Percentiles rank a stretch among this genome's conserved stretches.
phyloP scores from a whole-genome alignment of 2,329 filamentous ascomycete species.

The Juglanconis oblonga region DNA sequence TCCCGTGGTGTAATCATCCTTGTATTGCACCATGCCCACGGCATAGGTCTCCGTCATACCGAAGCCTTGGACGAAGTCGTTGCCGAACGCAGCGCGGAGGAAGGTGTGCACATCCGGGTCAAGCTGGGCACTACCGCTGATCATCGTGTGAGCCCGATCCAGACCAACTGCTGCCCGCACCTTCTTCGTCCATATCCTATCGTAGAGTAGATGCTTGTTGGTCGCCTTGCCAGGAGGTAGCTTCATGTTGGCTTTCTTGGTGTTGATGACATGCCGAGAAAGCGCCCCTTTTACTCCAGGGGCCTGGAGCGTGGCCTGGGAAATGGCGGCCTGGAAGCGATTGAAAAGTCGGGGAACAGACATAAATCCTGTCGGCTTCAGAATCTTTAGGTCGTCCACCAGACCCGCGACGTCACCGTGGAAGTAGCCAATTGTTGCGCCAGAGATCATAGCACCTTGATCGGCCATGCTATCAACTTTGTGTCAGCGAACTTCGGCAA shows the following conservation, averaged over 20 bases:
- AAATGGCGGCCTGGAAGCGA: constrained; percentile 81
- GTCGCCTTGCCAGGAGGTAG: constrained; percentile 70
- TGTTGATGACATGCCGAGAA: constrained; percentile 73
- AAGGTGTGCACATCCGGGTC: constrained; percentile 88
- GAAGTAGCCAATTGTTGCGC: constrained; percentile 83
- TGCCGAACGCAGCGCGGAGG: constrained; percentile 77
- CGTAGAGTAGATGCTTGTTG: constrained; percentile 75
- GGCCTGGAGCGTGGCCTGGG: constrained; percentile 73
- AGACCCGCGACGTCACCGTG: constrained; percentile 84
- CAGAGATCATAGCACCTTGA: constrained; percentile 68
- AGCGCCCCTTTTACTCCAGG: constrained; percentile 77
- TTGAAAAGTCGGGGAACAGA: constrained; percentile 93
- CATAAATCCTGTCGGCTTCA: constrained; percentile 78
- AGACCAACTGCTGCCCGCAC: constrained; percentile 80
- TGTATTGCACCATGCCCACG: constrained; percentile 65
- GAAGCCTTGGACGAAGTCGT: constrained; percentile 81
- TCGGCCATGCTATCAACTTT: constrained; percentile 57
- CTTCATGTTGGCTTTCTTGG: constrained; percentile 78
- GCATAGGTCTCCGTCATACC: constrained; percentile 94
- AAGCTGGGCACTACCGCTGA: constrained; percentile 86
- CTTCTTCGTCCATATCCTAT: constrained; percentile 88
- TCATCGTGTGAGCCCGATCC: constrained; percentile 68
- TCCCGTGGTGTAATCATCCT: constrained; percentile 69
- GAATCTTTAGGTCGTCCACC: constrained; percentile 85
- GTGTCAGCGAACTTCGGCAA: not conserved